A percentile compares a stretch with the other conserved stretches of the same genome.
These are phyloP conservation scores for Solanum hybrid DNA, from an alignment of 305 asterid genomes.

Conservation along the genomic window DNA sequence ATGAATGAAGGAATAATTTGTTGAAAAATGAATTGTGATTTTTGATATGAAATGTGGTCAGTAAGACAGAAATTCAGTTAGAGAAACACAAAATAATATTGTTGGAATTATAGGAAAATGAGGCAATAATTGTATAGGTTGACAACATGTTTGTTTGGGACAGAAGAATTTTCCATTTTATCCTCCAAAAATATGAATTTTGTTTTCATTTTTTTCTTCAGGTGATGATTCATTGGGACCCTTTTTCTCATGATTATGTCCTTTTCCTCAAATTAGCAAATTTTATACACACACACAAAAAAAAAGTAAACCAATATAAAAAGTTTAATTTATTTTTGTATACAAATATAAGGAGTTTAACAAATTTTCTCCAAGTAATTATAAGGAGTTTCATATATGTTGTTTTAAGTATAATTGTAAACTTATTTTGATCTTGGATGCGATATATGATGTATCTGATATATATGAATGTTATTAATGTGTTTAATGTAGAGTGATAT, in stretches of 20 bases:
- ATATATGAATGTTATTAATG: too few species aligned
- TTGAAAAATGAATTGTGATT: background rate
- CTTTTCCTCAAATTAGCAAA: conserved; percentile 16
- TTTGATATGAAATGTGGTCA: background rate
- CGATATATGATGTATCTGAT: background rate
- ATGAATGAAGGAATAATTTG: background rate
- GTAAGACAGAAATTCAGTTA: background rate
- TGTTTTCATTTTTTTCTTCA: conserved; percentile 12
- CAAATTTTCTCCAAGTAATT: too few species aligned
- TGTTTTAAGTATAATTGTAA: background rate
- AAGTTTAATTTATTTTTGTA: background rate
- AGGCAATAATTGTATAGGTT: conserved; percentile 2
- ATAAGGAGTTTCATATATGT: background rate
- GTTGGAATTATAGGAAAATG: background rate
- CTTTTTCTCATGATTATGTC: conserved; percentile 26
- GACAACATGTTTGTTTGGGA: conserved; percentile 23
- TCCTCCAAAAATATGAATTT: conserved; percentile 24
- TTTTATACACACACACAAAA: background rate
- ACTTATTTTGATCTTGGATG: background rate
- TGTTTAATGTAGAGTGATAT: too few species aligned
- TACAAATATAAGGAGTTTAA: background rate
- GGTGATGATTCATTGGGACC: conserved; percentile 27
- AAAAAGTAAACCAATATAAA: background rate
- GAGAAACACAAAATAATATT: background rate
- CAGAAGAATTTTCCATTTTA: conserved; percentile 7